These are phyloP conservation scores for Cystobasidium sp. DNA, from an alignment of 1,284 basidiomycete species.

Conservation along the genomic window DNA sequence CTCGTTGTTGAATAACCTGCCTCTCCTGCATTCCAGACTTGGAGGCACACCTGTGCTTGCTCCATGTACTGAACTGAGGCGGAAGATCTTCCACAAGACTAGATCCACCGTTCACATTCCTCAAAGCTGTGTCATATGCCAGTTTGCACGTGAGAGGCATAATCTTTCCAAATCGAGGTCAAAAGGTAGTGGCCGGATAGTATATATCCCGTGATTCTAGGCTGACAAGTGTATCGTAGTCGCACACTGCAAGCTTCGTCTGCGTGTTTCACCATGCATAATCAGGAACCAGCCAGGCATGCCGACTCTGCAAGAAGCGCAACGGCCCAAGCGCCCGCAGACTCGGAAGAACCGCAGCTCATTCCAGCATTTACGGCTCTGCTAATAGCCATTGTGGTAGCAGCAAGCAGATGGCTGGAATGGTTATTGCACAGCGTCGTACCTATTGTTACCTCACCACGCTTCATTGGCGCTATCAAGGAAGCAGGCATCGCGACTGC, in stretches of 20 bases:
- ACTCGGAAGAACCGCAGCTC: background rate
- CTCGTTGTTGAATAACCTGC: too few species aligned
- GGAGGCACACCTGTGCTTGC: too few species aligned
- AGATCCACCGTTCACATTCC: too few species aligned
- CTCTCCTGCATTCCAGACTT: too few species aligned
- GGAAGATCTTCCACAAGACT: too few species aligned
- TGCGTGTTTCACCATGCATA: background rate
- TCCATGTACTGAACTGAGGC: too few species aligned
- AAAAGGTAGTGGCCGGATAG: too few species aligned
- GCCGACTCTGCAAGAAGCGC: too few species aligned
- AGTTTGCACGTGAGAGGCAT: too few species aligned
- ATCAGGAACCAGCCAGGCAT: background rate
- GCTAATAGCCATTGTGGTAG: background rate
- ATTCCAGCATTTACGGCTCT: background rate
- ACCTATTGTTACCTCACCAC: conserved; percentile 4
- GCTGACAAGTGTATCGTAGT: background rate
- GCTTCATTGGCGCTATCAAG: background rate
- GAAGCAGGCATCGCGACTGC: background rate
- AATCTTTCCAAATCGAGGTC: too few species aligned
- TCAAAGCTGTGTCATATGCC: too few species aligned
- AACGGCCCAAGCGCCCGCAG: background rate
- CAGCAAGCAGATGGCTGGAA: background rate
- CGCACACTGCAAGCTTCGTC: background rate
- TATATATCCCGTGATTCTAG: too few species aligned
- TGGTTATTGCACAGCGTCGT: background rate